Evolutionary conservation across 73 alveolate species (phyloP), one percentile per base, ranked within the genome.

Genomic region (Stentor roeselii): DNA sequence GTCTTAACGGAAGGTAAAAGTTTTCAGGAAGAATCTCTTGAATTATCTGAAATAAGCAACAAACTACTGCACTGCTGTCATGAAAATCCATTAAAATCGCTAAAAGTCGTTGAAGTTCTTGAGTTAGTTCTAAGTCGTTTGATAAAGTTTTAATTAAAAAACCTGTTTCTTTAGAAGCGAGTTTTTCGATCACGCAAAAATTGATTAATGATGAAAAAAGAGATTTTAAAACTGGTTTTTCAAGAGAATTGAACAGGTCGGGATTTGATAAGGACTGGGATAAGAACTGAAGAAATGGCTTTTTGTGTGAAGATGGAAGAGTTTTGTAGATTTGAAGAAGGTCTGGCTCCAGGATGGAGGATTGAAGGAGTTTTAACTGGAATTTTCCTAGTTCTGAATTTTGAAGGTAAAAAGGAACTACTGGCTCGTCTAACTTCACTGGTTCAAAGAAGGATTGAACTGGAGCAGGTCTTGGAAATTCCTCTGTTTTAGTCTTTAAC

Each of bases 71-170:
- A 21, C 42, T 67, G 0, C 41, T 15, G 2, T 67, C 41, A 27
- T 32, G 15, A 1, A 21, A 15, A 21, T n/a, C 37, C 0, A 67
- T 15, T 32, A 67, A 21, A 21, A 67, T 27, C 0, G 50, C 41
- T 21, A 32, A 21, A 11, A 67, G n/a, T 34, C 34, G 21, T 2
- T 67, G 80, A 1, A 67, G 80, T 2, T 67, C 80, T 27, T n/a
- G 15, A 67, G 80, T 67, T 32, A 67, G 80, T 1, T 67, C 80
- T 30, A 67, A 34, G 42, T 67, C 80, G 34, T 2, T 67, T 67
- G 80, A 36, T 0, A 67, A 40, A 30, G 80, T 21, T 32, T 67
- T 32, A 11, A 67, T 67, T 30, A 67, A 34, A 67, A 67, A 32
- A 27, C 42, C 21, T 27, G 41, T 67, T 67, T n/a, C 34, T 30